A percentile compares a stretch with the other conserved stretches of the same genome.
These are phyloP conservation scores for Galerina sulciceps DNA, from an alignment of 768 basidiomycete species.

Conservation along the genomic window DNA sequence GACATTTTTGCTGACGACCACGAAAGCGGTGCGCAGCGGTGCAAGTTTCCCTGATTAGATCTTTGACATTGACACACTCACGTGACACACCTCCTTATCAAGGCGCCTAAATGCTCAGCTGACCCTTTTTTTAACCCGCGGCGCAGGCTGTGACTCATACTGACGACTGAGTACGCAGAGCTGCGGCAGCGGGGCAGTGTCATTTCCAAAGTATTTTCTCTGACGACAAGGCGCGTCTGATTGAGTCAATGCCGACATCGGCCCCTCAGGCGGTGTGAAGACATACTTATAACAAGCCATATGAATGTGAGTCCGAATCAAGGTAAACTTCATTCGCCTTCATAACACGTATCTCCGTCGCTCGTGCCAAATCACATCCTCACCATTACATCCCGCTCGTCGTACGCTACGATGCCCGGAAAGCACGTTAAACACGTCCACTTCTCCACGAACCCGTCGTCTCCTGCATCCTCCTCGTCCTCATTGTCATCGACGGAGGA, in stretches of 20 bases:
- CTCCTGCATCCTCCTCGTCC: slow-evolving; percentile 16
- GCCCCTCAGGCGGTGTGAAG: not conserved
- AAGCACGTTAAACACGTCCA: slow-evolving; percentile 28
- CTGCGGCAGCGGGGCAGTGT: slow-evolving; percentile 16
- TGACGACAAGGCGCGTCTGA: not conserved
- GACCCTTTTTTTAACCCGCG: slow-evolving; percentile 6
- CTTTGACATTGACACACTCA: not conserved
- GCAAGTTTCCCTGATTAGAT: not conserved
- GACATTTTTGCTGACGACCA: too few species aligned
- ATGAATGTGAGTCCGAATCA: not conserved
- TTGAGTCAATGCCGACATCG: slow-evolving; percentile 7
- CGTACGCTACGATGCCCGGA: slow-evolving; percentile 27
- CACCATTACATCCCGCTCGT: not conserved
- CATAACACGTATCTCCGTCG: slow-evolving; percentile 5
- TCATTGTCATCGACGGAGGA: slow-evolving; percentile 15
- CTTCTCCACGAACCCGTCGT: slow-evolving; percentile 19
- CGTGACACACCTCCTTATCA: slow-evolving; percentile 8
- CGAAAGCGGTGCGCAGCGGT: slow-evolving; percentile 2
- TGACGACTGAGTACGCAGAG: slow-evolving; percentile 1
- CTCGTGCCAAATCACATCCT: not conserved
- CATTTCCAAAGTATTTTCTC: slow-evolving; percentile 1
- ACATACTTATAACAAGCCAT: slow-evolving; percentile 9
- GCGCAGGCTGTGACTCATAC: slow-evolving; percentile 11
- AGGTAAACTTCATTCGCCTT: not conserved
- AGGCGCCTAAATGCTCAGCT: slow-evolving; percentile 14